Evolutionary conservation across 306 rosid species (phyloP).

Genomic region (Acacia acuminata): DNA sequence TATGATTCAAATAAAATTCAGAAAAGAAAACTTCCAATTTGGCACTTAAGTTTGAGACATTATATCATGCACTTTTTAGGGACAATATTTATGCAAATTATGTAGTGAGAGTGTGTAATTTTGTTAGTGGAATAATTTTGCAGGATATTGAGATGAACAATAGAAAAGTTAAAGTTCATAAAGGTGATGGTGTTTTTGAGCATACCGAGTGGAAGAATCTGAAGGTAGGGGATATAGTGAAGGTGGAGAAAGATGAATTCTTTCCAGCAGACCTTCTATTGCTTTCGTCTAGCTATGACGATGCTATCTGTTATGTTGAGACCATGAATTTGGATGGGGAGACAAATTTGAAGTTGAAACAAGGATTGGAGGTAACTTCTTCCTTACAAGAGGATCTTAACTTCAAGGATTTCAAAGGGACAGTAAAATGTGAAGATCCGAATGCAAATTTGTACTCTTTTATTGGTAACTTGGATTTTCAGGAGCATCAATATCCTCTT

Average conservation of each 20-base stretch:
- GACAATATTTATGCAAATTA: not conserved
- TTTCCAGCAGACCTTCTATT: conserved; percentile 72
- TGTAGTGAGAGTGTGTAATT: not conserved
- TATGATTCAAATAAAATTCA: not conserved
- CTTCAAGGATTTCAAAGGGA: conserved; percentile 44
- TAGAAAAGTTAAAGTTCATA: conserved; percentile 53
- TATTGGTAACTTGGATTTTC: conserved; percentile 56
- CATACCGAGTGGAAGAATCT: conserved; percentile 60
- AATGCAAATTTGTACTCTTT: conserved; percentile 70
- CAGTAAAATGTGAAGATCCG: conserved; percentile 68
- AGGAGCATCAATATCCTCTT: conserved; percentile 52
- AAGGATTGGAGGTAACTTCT: conserved; percentile 61
- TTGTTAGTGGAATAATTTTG: conserved; percentile 1
- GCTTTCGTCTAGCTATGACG: conserved; percentile 67
- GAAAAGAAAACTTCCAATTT: not conserved
- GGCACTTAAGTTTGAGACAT: not conserved
- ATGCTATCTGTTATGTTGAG: conserved; percentile 42
- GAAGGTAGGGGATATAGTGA: conserved; percentile 66
- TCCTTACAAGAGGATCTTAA: conserved; percentile 40
- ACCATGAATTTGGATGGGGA: conserved; percentile 21
- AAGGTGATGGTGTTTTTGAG: conserved; percentile 46
- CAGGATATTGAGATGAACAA: conserved; percentile 70
- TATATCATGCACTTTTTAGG: not conserved
- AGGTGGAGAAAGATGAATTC: conserved; percentile 35
- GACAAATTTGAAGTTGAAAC: conserved; percentile 69